Evolutionary conservation across 208 protist genomes (phyloP).

Genomic region (Acanthamoeba healyi): DNA sequence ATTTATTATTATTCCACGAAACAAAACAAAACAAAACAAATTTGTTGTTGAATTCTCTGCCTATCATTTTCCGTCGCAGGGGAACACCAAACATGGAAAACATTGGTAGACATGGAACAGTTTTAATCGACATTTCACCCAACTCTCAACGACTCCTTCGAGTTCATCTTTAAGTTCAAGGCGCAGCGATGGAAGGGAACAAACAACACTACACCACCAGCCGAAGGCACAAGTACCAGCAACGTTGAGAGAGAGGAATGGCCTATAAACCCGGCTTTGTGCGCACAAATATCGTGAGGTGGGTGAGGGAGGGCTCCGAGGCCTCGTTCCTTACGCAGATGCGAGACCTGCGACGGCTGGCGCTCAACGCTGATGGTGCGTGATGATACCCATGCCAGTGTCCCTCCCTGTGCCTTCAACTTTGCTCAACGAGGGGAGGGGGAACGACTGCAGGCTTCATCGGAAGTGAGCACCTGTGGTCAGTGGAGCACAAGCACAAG

Average conservation of each 20-base stretch:
- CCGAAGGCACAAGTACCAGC: not conserved
- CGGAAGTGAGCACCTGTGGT: slow-evolving; percentile 52
- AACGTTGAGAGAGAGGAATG: not conserved
- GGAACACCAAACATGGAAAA: no score
- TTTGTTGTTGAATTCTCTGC: no score
- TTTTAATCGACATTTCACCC: not conserved
- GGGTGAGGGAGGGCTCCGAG: slow-evolving; percentile 46
- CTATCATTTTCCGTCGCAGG: no score
- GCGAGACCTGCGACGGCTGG: slow-evolving; percentile 26
- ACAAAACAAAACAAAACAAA: no score
- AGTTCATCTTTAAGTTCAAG: no score
- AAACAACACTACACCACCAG: not conserved
- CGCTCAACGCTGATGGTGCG: slow-evolving; percentile 7
- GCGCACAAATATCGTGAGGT: slow-evolving; percentile 36
- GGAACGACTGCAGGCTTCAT: slow-evolving; percentile 44
- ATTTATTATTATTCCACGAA: no score
- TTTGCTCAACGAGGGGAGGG: no score
- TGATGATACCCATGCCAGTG: not conserved
- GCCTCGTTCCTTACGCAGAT: not conserved
- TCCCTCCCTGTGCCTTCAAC: not conserved
- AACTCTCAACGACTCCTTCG: not conserved
- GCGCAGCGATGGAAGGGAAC: no score
- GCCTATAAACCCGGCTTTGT: slow-evolving; percentile 21
- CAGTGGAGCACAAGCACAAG: slow-evolving; percentile 60
- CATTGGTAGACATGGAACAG: not conserved